phyloP scores from a whole-genome alignment of 805 yeast genomes.

The Candida sithepensis region DNA sequence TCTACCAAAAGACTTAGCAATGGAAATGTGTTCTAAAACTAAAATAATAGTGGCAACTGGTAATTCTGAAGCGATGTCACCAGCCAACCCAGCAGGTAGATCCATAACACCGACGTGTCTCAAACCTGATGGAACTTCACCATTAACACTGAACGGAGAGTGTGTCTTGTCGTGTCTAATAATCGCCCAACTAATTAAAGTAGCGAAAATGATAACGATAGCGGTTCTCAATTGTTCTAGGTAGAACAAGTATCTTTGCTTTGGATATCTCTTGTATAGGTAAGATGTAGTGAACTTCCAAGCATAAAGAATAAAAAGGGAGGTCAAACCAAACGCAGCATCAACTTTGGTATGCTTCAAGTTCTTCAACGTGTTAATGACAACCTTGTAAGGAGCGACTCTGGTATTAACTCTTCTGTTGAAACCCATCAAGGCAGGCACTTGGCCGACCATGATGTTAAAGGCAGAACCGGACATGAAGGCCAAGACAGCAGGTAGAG shows the following conservation, averaged over 20 bases:
- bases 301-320: conserved; percentile 63
- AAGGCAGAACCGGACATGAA: conserved; percentile 95
- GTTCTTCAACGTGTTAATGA: conserved; percentile 68
- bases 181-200: conserved; percentile 78
- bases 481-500: conserved; percentile 89
- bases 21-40: conserved; percentile 88
- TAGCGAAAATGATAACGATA: conserved; percentile 73
- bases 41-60: conserved; percentile 85
- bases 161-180: conserved; percentile 41
- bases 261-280: conserved; percentile 64
- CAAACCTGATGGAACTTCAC: conserved; percentile 80
- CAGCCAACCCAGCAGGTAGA: conserved; percentile 55
- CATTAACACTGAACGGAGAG: conserved; percentile 57
- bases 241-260: conserved; percentile 61
- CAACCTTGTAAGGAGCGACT: conserved; percentile 62
- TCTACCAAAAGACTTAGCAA: conserved; percentile 90
- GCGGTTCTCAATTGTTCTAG: conserved; percentile 76
- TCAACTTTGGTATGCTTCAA: conserved; percentile 66
- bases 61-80: conserved; percentile 65
- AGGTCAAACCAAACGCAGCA: conserved; percentile 86
- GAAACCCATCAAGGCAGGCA: conserved; percentile 83
- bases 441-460: conserved; percentile 77
- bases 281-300: conserved; percentile 65
- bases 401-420: conserved; percentile 65
- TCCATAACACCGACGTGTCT: conserved; percentile 69